Evolutionary conservation across 2,329 filamentous ascomycete species (phyloP).

Genomic region (Volutella citrinella): DNA sequence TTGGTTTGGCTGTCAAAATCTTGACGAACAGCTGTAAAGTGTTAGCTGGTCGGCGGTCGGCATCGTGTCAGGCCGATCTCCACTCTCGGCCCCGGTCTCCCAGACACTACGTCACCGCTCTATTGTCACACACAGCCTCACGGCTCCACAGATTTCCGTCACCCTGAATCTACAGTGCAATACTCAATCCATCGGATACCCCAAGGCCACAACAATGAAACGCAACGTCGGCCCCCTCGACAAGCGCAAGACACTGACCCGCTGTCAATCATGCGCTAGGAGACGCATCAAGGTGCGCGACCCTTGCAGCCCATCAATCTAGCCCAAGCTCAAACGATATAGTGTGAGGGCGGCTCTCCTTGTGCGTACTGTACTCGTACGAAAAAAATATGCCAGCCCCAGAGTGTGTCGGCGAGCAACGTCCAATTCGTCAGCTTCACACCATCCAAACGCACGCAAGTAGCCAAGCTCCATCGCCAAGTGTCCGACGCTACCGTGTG

Average conservation of each 20-base stretch:
- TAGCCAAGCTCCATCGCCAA: too few relatives aligned
- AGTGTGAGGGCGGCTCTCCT: constrained; percentile 25
- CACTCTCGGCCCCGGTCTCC: too few relatives aligned
- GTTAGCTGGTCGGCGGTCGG: too few relatives aligned
- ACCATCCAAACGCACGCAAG: neutral
- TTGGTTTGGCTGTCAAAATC: too few relatives aligned
- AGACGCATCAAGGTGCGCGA: constrained; percentile 24
- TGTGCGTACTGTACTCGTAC: constrained; percentile 25
- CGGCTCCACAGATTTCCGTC: too few relatives aligned
- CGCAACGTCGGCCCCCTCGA: constrained; percentile 24
- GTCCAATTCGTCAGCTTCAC: constrained; percentile 12
- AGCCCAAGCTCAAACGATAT: neutral
- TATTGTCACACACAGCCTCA: too few relatives aligned
- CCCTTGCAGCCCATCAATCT: neutral
- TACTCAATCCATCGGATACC: too few relatives aligned
- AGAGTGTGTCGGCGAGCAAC: neutral
- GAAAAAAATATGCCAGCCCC: constrained; percentile 20
- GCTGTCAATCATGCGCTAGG: constrained; percentile 24
- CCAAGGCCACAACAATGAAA: too few relatives aligned
- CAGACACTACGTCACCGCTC: too few relatives aligned
- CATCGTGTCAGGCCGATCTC: too few relatives aligned
- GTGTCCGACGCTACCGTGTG: constrained; percentile 4
- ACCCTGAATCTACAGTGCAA: too few relatives aligned
- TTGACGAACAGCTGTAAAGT: too few relatives aligned
- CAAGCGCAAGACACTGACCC: constrained; percentile 19